Conservation (phyloP, 2,329 filamentous ascomycete species). For the Colletotrichum cereale region DNA sequence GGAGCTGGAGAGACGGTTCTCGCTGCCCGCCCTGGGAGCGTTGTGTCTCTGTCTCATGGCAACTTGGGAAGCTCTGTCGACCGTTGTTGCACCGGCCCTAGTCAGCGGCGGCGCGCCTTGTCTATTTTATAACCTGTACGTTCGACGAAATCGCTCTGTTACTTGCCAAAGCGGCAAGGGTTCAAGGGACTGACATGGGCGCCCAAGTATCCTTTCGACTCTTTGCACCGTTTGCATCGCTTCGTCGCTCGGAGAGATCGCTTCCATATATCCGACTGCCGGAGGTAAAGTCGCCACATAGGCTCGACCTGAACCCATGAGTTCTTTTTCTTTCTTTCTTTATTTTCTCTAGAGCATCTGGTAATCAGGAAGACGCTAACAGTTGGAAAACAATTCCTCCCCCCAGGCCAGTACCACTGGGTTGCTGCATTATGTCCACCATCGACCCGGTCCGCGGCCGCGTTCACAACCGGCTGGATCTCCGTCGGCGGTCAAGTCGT, state of each 20-base stretch:
- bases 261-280: constrained; percentile 52
- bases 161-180: too few relatives aligned
- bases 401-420: constrained; percentile 60
- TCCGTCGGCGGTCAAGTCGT: constrained; percentile 60
- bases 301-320: too few relatives aligned
- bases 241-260: constrained; percentile 55
- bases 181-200: not conserved
- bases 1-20: constrained; percentile 51
- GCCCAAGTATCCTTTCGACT: constrained; percentile 55
- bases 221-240: constrained; percentile 55
- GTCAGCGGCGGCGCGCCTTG: constrained; percentile 60
- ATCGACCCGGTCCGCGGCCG: constrained; percentile 50
- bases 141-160: not conserved
- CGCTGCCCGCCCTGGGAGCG: constrained; percentile 57
- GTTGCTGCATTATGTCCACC: constrained; percentile 53
- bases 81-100: constrained; percentile 59
- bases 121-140: constrained; percentile 59
- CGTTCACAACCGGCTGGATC: constrained; percentile 60
- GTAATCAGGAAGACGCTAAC: not conserved
- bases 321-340: too few relatives aligned
- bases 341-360: not conserved
- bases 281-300: constrained; percentile 44
- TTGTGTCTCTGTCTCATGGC: constrained; percentile 63
- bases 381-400: not conserved
- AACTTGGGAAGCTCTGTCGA: constrained; percentile 63